These are phyloP conservation scores for Metarhizium album DNA, from an alignment of 2,329 filamentous ascomycete genomes.

Conservation along the genomic window DNA sequence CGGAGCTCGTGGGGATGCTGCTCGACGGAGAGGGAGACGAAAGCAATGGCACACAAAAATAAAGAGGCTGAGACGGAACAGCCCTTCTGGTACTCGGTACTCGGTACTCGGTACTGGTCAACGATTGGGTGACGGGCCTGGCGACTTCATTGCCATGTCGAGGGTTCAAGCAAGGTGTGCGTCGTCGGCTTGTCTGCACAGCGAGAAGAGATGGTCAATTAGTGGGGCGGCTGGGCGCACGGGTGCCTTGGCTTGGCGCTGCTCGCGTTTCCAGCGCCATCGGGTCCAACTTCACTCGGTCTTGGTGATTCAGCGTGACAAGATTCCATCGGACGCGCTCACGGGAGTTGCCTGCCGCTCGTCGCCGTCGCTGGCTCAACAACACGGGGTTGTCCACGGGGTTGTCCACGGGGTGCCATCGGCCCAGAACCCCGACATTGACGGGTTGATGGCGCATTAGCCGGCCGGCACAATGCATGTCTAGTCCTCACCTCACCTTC, in stretches of 20 bases:
- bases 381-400: neutral
- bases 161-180: no score
- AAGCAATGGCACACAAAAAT: no score
- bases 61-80: neutral
- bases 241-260: neutral
- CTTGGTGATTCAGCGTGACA: neutral
- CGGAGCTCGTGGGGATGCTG: constrained; percentile 2
- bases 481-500: neutral
- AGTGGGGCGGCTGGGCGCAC: no score
- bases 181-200: neutral
- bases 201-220: neutral
- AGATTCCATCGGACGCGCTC: neutral
- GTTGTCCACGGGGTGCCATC: constrained; percentile 2
- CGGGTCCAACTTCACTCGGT: neutral
- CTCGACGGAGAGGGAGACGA: neutral
- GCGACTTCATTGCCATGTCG: no score
- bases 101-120: neutral
- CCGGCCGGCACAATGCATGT: neutral
- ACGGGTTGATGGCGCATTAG: neutral
- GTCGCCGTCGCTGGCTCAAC: neutral
- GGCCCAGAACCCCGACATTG: neutral
- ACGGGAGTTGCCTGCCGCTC: neutral
- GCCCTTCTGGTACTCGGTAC: neutral
- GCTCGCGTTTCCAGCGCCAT: neutral
- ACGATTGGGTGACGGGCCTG: neutral